Base-by-base conservation (phyloP, 352 stramenopile species). In the Phytophthora tentaculata region DNA sequence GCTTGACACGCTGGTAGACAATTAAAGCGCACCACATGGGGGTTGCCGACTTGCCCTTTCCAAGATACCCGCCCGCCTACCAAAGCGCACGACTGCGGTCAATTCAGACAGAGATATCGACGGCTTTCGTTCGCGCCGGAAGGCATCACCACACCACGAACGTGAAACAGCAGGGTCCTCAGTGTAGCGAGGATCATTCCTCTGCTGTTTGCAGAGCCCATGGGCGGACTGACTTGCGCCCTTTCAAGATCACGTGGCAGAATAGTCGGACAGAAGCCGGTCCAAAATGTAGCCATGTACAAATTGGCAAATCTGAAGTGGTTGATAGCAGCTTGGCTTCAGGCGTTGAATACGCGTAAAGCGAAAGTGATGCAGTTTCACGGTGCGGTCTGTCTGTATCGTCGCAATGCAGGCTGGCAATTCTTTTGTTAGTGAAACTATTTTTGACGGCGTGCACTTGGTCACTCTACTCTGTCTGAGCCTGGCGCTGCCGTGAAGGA, bases 381-480 rank as follows among this genome's bases (percentile, higher is more conserved):
- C 29, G 29, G 26, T 9, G 10, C 29, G 6, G n/a, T 43, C 35
- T 26, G 49, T 60, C 26, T 54, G 28, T 45, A 19, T 50, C 59
- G 12, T 17, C n/a, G 50, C 45, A 50, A 53, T 19, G 6, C 26
- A 43, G 5, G 17, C n/a, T 16, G 50, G 19, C 13, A 32, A 56
- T 16, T 56, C 44, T 67, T 54, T 69, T 60, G 63, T 66, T 67
- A 67, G 63, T 26, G 26, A 49, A 52, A 37, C 65, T 73, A 73
- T 73, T 73, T 73, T 68, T 67, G 53, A 48, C 24, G n/a, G 14
- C 9, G 43, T 6, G 14, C 1, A 43, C 29, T 37, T 37, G 29
- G 29, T 37, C 14, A 9, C 35, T 43, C 32, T 44, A 14, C 13
- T 43, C 44, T 44, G 23, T 50, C 45, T 60, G 49, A 54, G 22